phyloP scores from a whole-genome alignment of 345 rosid genomes.

The Mercurialis annua region DNA sequence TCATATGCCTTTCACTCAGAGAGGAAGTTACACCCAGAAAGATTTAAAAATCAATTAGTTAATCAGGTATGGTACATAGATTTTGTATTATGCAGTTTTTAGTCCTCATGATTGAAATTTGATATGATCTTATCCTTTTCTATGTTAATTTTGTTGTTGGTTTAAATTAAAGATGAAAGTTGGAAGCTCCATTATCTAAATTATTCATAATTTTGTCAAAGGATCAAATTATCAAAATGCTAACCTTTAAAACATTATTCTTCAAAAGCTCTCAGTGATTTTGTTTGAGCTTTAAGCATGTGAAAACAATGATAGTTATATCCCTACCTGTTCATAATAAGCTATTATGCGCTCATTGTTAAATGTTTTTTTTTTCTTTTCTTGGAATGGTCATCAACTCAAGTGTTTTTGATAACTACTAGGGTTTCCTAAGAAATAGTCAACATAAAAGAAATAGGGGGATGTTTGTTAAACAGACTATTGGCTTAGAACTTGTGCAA shows the following conservation, averaged over 20 bases:
- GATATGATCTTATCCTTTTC: background rate
- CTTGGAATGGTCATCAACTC: too few species aligned
- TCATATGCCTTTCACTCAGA: constrained; percentile 72
- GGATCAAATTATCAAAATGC: background rate
- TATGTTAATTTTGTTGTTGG: background rate
- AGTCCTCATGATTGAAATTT: background rate
- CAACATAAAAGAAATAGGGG: background rate
- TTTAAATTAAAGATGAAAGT: background rate
- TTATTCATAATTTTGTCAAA: background rate
- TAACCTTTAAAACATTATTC: background rate
- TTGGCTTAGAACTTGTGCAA: background rate
- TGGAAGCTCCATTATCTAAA: background rate
- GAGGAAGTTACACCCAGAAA: constrained; percentile 62
- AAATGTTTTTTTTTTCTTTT: background rate
- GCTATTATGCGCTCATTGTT: background rate
- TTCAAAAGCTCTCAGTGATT: background rate
- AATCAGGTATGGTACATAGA: constrained; percentile 47
- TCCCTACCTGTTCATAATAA: background rate
- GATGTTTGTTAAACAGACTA: background rate
- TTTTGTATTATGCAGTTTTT: background rate
- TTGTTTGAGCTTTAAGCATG: background rate
- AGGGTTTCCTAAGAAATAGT: background rate
- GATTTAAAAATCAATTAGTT: constrained; percentile 57
- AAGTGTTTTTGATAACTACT: background rate
- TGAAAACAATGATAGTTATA: background rate